Base-by-base conservation (phyloP, 257 asterid species). In the Cruciata laevipes region DNA sequence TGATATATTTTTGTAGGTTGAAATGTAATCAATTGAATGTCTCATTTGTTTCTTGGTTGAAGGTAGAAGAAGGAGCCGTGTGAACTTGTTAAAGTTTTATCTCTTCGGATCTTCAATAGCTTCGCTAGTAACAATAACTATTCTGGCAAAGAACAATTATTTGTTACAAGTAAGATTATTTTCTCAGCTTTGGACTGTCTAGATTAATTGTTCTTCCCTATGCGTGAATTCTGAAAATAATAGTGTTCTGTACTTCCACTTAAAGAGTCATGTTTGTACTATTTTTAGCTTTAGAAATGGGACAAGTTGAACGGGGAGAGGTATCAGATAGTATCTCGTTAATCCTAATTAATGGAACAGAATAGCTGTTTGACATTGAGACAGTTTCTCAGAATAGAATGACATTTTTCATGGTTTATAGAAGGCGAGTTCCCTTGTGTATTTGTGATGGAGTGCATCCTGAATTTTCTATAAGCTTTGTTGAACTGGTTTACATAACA, bases 21-120 rank as follows among this genome's bases (percentile, higher is more conserved):
- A 66, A 58, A 24, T 9, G 66, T 33, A 38, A 21, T 42, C 42
- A 27, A 31, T n/a, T 44, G 18, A 25, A 35, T 38, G 63, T 63
- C 55, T 51, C 47, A 38, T 37, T 33, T 68, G 32, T 27, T 68
- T 78, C 30, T 66, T 59, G 10, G 64, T 67, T 76, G 79, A 75
- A 92, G 98, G 98, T 71, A 83, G 90, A 63, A 90, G 82, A 67
- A 85, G 90, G 59, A 93, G 90, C 81, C 80, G 81, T 25, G 72
- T 68, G 70, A 75, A 31, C 68, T 82, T 86, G 61, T 76, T 93
- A 81, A 88, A 82, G 82, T 63, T 88, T 65, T 93, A 85, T 72
- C 44, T 83, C 67, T 74, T 78, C 67, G 97, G 95, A 66, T 83
- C 96, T 30, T 85, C 92, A 0, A 73, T 80, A 61, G 82, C 92